phyloP scores from a whole-genome alignment of 495 filamentous ascomycete genomes.

The Sordaria brevicollis region DNA sequence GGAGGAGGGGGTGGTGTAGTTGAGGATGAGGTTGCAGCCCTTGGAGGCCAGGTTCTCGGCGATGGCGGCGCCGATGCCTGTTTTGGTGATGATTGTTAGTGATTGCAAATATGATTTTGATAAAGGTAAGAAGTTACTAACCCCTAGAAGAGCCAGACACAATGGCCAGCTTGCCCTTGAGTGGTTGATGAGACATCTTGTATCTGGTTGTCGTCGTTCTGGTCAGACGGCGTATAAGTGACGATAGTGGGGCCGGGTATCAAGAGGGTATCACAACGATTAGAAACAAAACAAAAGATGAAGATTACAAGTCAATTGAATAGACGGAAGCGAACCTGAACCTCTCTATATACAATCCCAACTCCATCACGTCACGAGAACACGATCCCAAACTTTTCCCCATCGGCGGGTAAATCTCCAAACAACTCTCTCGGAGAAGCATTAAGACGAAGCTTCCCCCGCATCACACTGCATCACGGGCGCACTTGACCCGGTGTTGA shows the following conservation, averaged over 20 bases:
- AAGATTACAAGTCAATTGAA: background rate
- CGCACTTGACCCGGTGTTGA: background rate
- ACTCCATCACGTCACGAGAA: background rate
- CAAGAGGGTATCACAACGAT: background rate
- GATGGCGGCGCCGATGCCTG: slow-evolving; percentile 87
- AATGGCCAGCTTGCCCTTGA: slow-evolving; percentile 64
- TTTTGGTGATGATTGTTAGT: slow-evolving; percentile 5
- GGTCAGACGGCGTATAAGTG: background rate
- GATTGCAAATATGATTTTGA: background rate
- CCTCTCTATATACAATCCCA: background rate
- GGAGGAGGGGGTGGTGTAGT: slow-evolving; percentile 50
- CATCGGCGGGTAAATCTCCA: background rate
- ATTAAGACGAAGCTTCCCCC: background rate
- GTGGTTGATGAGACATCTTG: slow-evolving; percentile 25
- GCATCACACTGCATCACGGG: background rate
- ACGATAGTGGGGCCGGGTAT: background rate
- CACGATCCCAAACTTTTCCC: background rate
- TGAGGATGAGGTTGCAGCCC: slow-evolving; percentile 58
- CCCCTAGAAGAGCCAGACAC: slow-evolving; percentile 71
- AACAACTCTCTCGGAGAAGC: background rate
- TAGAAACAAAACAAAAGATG: background rate
- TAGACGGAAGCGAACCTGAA: background rate
- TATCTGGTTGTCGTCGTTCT: background rate
- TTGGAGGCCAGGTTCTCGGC: slow-evolving; percentile 67
- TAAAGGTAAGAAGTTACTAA: slow-evolving; percentile 19